Evolutionary conservation across 2,329 filamentous ascomycete genomes (phyloP).

Genomic region (Claviceps sp.): DNA sequence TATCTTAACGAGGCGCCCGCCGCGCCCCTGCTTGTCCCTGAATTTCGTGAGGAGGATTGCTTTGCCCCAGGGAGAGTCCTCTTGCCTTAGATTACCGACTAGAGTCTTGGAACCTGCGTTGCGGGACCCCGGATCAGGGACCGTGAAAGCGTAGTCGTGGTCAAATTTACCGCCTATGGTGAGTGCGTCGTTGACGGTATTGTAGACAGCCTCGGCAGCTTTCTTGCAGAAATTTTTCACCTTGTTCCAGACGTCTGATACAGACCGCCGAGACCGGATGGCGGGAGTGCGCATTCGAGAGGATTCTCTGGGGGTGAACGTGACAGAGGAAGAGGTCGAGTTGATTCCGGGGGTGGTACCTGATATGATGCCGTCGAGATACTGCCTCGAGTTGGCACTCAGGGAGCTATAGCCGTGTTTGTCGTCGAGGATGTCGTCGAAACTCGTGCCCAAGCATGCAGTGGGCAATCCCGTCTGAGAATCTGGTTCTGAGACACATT

Average conservation of each 20-base stretch:
- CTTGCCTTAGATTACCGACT: not conserved
- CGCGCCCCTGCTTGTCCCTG: no score
- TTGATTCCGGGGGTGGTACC: not conserved
- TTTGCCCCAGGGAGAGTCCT: slow-evolving; percentile 1
- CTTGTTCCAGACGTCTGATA: no score
- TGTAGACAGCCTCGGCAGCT: not conserved
- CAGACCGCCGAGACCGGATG: no score
- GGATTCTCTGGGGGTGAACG: not conserved
- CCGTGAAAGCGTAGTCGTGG: slow-evolving; percentile 8
- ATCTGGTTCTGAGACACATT: not conserved
- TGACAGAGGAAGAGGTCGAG: not conserved
- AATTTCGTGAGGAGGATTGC: slow-evolving; percentile 2
- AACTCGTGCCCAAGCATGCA: slow-evolving; percentile 2
- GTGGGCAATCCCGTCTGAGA: slow-evolving; percentile 1
- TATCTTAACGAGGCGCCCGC: not conserved
- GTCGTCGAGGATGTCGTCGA: slow-evolving; percentile 3
- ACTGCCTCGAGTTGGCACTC: slow-evolving; percentile 6
- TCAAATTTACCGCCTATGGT: slow-evolving; percentile 8
- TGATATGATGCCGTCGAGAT: slow-evolving; percentile 3
- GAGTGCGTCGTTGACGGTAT: not conserved
- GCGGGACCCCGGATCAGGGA: slow-evolving; percentile 7
- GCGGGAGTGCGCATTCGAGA: not conserved
- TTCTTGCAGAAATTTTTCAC: not conserved
- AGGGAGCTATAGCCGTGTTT: slow-evolving; percentile 1
- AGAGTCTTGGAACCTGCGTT: not conserved